Base-by-base conservation (phyloP, 768 basidiomycete species). In the Tephrocybe sp. region DNA sequence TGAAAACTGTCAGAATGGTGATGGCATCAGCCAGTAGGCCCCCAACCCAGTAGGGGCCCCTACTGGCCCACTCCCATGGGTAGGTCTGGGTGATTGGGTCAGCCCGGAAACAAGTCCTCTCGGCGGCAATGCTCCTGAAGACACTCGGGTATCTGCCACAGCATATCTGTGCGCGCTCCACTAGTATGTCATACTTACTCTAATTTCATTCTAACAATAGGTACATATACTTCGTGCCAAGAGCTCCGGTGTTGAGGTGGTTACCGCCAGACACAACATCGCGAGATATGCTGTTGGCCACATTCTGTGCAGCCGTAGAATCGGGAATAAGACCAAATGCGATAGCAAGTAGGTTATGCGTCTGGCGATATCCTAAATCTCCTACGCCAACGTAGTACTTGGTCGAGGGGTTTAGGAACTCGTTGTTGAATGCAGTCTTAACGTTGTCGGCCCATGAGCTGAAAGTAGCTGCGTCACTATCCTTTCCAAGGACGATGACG, bases 31-130 rank as follows among this genome's bases (percentile, higher is more conserved):
- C n/a, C n/a, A n/a, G n/a, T n/a, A n/a, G n/a, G n/a, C n/a, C n/a
- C n/a, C n/a, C n/a, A n/a, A n/a, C n/a, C n/a, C n/a, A n/a, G n/a
- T n/a, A n/a, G n/a, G n/a, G n/a, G n/a, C n/a, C n/a, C n/a, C n/a
- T n/a, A n/a, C n/a, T n/a, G n/a, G n/a, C n/a, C n/a, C n/a, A n/a
- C n/a, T n/a, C n/a, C n/a, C n/a, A n/a, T n/a, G n/a, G n/a, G 64
- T 64, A 20, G 45, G 53, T 11, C 39, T 67, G 37, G 66, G 66
- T 73, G 67, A 67, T 77, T 75, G 28, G 76, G 66, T 53, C 69
- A 75, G 37, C 72, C 79, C 38, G 69, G 77, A 64, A 78, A 81
- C 49, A 62, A 64, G 55, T 80, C 66, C 66, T 6, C 36, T 55
- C 1, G 66, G 66, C 3, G 65, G 64, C 0, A 68, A 68, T 37